phyloP scores from a whole-genome alignment of 148 eudicot genomes.

The Rhododendron henanense region DNA sequence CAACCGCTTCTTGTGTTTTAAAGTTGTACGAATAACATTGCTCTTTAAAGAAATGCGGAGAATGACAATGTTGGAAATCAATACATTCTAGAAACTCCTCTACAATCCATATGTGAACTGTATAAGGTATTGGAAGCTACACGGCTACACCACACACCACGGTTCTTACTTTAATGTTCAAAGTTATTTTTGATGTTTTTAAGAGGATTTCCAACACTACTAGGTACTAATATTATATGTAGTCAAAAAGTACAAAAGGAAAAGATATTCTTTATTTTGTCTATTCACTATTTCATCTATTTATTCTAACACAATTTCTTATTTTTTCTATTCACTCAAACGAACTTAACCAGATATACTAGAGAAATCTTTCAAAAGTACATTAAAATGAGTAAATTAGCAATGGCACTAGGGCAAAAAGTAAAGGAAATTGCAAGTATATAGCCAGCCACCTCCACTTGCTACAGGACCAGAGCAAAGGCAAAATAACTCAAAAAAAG shows the following conservation, averaged over 20 bases:
- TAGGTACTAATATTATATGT: no score
- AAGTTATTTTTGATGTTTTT: not conserved
- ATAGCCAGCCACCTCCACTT: not conserved
- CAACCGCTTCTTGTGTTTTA: no score
- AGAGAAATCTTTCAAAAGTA: not conserved
- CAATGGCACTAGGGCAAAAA: not conserved
- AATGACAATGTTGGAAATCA: no score
- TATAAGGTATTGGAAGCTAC: no score
- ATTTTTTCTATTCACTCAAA: not conserved
- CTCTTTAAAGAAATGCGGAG: no score
- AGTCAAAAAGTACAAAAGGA: not conserved
- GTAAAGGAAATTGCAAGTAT: not conserved
- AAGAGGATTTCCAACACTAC: not conserved
- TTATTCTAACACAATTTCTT: not conserved
- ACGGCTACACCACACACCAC: no score
- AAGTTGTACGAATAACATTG: no score
- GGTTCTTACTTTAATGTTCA: not conserved
- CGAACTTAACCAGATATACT: not conserved
- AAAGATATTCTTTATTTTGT: not conserved
- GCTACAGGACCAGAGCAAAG: no score
- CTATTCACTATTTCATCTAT: no score
- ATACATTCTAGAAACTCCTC: no score
- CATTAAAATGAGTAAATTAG: not conserved
- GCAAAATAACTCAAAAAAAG: not conserved
- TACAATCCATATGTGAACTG: no score